phyloP scores from a whole-genome alignment of 805 yeast species.

The Lipomyces lipofer region DNA sequence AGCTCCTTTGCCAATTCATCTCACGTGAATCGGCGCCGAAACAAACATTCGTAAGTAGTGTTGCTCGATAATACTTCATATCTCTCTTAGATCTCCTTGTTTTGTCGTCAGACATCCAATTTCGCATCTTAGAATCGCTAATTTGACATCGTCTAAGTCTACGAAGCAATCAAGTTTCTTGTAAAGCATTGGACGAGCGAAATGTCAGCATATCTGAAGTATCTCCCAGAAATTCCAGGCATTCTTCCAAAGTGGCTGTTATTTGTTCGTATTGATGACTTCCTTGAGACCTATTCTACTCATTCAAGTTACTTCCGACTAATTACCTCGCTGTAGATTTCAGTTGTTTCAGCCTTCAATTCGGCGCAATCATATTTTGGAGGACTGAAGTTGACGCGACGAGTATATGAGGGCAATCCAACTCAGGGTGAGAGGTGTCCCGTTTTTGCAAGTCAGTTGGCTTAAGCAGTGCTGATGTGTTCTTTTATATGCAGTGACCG shows the following conservation, averaged over 20 bases:
- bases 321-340: conserved; percentile 44
- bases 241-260: conserved; percentile 74
- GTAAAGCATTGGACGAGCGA: background rate
- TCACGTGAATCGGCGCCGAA: too few species aligned
- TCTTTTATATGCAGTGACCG: conserved; percentile 40
- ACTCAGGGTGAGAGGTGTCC: conserved; percentile 48
- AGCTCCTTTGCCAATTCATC: too few species aligned
- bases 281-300: too few species aligned
- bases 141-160: too few species aligned
- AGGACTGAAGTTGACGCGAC: conserved; percentile 70
- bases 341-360: conserved; percentile 89
- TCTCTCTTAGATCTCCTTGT: too few species aligned
- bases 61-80: too few species aligned
- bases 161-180: too few species aligned
- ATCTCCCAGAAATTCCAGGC: conserved; percentile 53
- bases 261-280: conserved; percentile 48
- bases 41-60: too few species aligned
- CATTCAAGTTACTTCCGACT: conserved; percentile 10
- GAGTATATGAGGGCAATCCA: conserved; percentile 72
- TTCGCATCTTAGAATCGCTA: too few species aligned
- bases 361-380: conserved; percentile 81
- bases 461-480: background rate
- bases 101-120: too few species aligned
- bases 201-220: conserved; percentile 33
- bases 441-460: background rate